Evolutionary conservation across 2,329 filamentous ascomycete genomes (phyloP), one percentile per base, ranked within the genome.

Genomic region (Salinomyces thailandicus): DNA sequence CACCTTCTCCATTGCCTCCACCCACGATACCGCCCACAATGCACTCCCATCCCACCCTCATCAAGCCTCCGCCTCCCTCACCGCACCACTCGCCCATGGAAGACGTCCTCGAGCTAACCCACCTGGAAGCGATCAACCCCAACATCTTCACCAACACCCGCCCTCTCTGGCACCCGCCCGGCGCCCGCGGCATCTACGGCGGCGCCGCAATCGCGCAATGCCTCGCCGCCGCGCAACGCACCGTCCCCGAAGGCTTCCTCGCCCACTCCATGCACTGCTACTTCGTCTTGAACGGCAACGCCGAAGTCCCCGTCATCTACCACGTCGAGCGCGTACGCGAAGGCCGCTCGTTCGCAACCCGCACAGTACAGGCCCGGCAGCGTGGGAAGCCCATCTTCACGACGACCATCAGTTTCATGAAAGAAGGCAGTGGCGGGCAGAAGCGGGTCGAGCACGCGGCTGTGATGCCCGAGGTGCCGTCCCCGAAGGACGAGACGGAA

Each of bases 181-280:
- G 85, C 14, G 91, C 91, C 2, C 78, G 91, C 36, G 91, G 91
- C 42, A 86, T 98, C 62, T 98, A 85, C 55, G 91, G 91, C 57
- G 91, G 91, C 55, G 79, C 83, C 38, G 86, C 93, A 24, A 95
- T 98, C 50, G 87, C 89, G 32, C 89, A 96, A 69, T 87, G 75
- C 53, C 79, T 95, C 17, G 74, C 82, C 31, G 85, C 91, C 2
- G 91, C 85, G 16, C 86, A 94, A 61, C 76, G 78, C 55, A 98
- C 91, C 6, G 84, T 98, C 2, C 80, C 81, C 0, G 60, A 68
- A 17, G 71, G 83, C 57, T 95, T 94, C 62, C 74, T 79, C 41
- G 77, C 91, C 33, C 91, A 98, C 68, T 89, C 81, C 56, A 95
- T 93, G 82, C 91, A 98, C 72, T 96, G 91, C 73, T 98, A 96